phyloP scores from a whole-genome alignment of 192 early-diverging fungal genomes.

The Piromyces finnis region DNA sequence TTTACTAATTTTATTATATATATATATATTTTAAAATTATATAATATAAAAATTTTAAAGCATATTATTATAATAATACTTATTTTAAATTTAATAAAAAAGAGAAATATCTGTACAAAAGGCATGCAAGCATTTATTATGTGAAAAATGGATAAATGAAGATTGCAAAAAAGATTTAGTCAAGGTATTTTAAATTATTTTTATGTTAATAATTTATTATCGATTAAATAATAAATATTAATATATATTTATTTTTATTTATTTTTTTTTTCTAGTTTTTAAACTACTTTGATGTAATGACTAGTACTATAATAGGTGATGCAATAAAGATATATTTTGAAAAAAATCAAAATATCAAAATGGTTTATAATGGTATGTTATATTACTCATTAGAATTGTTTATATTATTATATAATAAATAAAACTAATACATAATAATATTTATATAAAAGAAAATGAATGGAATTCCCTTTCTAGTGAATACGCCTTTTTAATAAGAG shows the following conservation, averaged over 20 bases:
- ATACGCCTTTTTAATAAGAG: neutral
- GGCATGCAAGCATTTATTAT: slow-evolving; percentile 42
- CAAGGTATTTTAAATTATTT: neutral
- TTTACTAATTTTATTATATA: neutral
- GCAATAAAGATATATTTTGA: neutral
- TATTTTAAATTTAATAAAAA: neutral
- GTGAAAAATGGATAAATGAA: slow-evolving; percentile 6
- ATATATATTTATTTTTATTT: too few species aligned
- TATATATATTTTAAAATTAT: neutral
- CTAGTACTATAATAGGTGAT: neutral
- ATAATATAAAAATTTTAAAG: too few species aligned
- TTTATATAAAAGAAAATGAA: neutral
- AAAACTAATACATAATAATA: neutral
- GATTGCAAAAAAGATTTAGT: neutral
- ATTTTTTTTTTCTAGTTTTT: neutral
- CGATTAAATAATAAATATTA: too few species aligned
- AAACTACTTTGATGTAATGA: neutral
- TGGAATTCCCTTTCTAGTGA: neutral
- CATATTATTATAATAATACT: neutral
- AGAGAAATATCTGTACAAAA: slow-evolving; percentile 58
- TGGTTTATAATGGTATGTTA: neutral
- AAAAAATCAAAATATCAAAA: neutral
- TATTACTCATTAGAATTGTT: neutral
- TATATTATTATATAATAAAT: too few species aligned
- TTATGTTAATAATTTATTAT: too few species aligned